Base-by-base conservation (phyloP, 2,329 filamentous ascomycete genomes). In the Aspergillus sp. region DNA sequence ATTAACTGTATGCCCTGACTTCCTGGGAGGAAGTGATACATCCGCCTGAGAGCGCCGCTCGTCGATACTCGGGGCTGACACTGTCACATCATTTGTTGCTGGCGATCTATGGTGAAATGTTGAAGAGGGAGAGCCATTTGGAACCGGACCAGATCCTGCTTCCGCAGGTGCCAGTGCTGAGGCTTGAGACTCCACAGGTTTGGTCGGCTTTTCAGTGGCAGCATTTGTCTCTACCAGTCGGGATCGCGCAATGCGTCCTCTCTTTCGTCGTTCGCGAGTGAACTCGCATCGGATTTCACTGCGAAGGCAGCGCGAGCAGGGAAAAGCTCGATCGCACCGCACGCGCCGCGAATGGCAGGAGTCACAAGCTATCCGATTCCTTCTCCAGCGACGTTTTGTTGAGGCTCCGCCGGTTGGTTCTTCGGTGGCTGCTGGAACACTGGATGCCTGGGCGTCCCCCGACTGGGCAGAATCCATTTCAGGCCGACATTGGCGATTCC, bases 311-410 rank as follows among this genome's bases (percentile, higher is more conserved):
- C 96, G 92, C 51, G 92, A 91, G 74, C 93, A 97, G 55, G 93
- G 93, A 64, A 91, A 86, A 71, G 95, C 91, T 56, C 93, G 93
- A 76, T 97, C 92, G 75, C 93, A 97, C 79, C 96, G 96, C 19
- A 93, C 96, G 65, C 93, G 85, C 61, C 96, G 83, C 73, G 96
- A 91, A 76, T 97, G 96, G 78, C 93, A 97, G 75, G 96, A 92
- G 77, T 97, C 93, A 78, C 93, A 97, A 19, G 93, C 93, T 70
- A 76, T 73, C 47, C 70, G 70, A 58, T 76, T 76, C 19, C 74
- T 71, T 38, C 72, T 70, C 73, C 73, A 75, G 54, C 74, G 72
- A 58, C 72, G 72, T 54, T 76, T 77, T 32, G 67, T 65, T 54
- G 68, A 64, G 38, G 63, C 57, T 19, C 25, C 39, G 53, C 58